phyloP scores from a whole-genome alignment of 2,329 filamentous ascomycete species.

The Aspergillus flavus region DNA sequence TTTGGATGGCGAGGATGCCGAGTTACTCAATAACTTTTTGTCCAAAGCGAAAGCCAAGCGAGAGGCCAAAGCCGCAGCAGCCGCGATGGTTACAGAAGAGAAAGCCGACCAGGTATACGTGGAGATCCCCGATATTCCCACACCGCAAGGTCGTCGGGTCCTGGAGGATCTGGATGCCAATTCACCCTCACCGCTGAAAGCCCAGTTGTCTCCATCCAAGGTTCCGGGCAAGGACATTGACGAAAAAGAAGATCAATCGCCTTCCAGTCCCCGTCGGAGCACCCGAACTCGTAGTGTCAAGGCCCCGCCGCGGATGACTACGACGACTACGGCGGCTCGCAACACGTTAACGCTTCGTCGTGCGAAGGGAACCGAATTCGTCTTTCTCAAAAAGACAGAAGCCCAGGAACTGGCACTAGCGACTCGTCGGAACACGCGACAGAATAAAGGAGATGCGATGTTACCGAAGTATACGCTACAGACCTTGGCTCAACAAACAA shows the following conservation, averaged over 20 bases:
- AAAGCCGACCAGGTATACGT: constrained; percentile 18
- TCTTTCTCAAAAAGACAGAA: constrained; percentile 46
- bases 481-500: constrained; percentile 24
- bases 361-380: constrained; percentile 48
- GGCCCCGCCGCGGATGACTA: constrained; percentile 22
- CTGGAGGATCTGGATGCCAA: constrained; percentile 43
- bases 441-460: constrained; percentile 44
- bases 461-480: constrained; percentile 36
- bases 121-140: constrained; percentile 24
- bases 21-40: constrained; percentile 43
- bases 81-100: constrained; percentile 20
- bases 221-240: constrained; percentile 14
- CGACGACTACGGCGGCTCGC: constrained; percentile 30
- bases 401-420: constrained; percentile 44
- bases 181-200: constrained; percentile 41
- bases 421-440: constrained; percentile 47
- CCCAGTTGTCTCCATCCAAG: constrained; percentile 34
- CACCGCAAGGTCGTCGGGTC: constrained; percentile 36
- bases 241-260: constrained; percentile 17
- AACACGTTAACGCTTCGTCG: constrained; percentile 47
- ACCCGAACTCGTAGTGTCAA: constrained; percentile 33
- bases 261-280: constrained; percentile 41
- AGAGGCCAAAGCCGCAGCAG: constrained; percentile 36
- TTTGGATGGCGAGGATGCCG: constrained; percentile 43
- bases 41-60: constrained; percentile 46